These are phyloP conservation scores for Pyropia yezoensis DNA, from an alignment of 23 red algal genomes.

Conservation along the genomic window DNA sequence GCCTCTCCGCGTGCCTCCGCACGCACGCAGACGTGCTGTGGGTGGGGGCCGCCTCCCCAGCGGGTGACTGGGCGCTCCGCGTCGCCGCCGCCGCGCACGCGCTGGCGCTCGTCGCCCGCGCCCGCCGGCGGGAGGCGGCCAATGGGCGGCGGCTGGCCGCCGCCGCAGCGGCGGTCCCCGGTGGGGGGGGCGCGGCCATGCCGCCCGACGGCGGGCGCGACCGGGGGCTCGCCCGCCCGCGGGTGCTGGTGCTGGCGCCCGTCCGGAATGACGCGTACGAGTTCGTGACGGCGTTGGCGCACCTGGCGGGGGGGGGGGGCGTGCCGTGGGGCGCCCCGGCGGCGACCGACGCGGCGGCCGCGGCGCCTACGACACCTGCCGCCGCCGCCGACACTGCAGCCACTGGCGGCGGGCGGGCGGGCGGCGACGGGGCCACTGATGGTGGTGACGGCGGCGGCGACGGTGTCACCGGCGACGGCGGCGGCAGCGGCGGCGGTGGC, in stretches of 20 bases:
- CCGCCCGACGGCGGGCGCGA: slow-evolving; percentile 12
- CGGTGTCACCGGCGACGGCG: not conserved
- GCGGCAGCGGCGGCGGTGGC: too few species aligned
- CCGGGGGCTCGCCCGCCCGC: slow-evolving; percentile 59
- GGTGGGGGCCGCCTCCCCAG: too few species aligned
- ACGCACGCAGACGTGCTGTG: too few species aligned
- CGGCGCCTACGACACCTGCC: too few species aligned
- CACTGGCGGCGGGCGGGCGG: not conserved
- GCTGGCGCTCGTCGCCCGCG: not conserved
- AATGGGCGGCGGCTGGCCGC: too few species aligned
- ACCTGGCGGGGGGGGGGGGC: not conserved
- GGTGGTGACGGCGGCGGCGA: not conserved
- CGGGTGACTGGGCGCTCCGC: too few species aligned
- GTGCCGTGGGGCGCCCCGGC: slow-evolving; percentile 1
- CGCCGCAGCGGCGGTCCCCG: too few species aligned
- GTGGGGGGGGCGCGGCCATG: too few species aligned
- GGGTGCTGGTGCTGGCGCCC: slow-evolving; percentile 59
- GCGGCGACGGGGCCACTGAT: not conserved
- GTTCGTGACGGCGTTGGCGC: slow-evolving; percentile 26
- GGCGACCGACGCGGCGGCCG: not conserved
- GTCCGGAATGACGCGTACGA: slow-evolving; percentile 80
- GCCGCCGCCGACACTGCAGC: too few species aligned
- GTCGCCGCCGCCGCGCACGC: too few species aligned
- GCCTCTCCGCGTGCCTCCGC: too few species aligned
- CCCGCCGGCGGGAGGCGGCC: not conserved